phyloP scores from a whole-genome alignment of 2,329 filamentous ascomycete species.

The Chlorencoelia australis region DNA sequence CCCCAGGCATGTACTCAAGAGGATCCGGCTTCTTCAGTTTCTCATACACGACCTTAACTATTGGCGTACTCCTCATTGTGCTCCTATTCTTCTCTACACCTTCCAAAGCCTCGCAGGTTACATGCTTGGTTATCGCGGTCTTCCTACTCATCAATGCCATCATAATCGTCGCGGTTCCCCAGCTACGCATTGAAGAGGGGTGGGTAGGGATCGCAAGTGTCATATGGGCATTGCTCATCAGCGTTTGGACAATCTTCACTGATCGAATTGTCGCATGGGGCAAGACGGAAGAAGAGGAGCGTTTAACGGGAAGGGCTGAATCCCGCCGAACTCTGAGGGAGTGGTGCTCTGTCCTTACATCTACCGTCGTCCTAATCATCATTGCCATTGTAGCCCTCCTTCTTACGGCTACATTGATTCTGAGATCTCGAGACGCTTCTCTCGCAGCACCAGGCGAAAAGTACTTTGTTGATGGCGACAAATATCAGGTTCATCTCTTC shows the following conservation, averaged over 20 bases:
- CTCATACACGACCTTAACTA: constrained; percentile 67
- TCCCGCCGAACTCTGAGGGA: constrained; percentile 71
- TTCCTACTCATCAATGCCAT: constrained; percentile 67
- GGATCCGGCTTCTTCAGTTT: constrained; percentile 93
- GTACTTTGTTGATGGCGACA: constrained; percentile 72
- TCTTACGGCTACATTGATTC: constrained; percentile 67
- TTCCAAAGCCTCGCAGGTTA: constrained; percentile 66
- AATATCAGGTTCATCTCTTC: constrained; percentile 79
- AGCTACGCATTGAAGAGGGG: constrained; percentile 72
- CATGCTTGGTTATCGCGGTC: constrained; percentile 56
- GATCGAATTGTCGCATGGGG: constrained; percentile 84
- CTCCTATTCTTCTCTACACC: constrained; percentile 84
- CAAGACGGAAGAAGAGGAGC: constrained; percentile 85
- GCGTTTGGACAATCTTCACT: constrained; percentile 66
- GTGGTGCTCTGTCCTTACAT: constrained; percentile 71
- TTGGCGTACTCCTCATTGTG: constrained; percentile 64
- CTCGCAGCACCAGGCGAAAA: constrained; percentile 63
- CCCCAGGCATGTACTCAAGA: constrained; percentile 72
- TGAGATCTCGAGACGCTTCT: constrained; percentile 71
- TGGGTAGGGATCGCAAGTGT: constrained; percentile 86
- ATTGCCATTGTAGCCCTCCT: constrained; percentile 62
- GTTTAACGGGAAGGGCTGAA: constrained; percentile 81
- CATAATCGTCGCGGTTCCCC: constrained; percentile 65
- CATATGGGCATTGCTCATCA: constrained; percentile 71
- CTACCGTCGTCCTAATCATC: constrained; percentile 60